Evolutionary conservation across 2,329 filamentous ascomycete species (phyloP).

Genomic region (Chaetomium sp.): DNA sequence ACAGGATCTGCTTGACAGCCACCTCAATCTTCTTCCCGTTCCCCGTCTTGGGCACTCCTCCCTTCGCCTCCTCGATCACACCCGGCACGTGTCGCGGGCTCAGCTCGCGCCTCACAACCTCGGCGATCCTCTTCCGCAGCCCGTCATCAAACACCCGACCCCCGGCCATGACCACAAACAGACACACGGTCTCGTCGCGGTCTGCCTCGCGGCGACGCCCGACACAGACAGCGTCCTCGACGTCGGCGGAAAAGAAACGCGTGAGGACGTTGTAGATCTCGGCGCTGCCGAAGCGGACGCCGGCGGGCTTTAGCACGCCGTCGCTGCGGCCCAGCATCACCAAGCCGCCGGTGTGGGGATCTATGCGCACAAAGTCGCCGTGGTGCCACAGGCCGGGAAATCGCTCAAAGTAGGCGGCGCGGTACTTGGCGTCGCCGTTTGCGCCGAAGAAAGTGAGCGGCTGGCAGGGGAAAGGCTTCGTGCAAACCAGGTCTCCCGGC

Average conservation of each 20-base stretch:
- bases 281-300: slow-evolving; percentile 87
- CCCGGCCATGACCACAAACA: slow-evolving; percentile 79
- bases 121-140: slow-evolving; percentile 65
- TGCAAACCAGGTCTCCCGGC: slow-evolving; percentile 86
- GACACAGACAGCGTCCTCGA: slow-evolving; percentile 87
- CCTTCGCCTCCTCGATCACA: slow-evolving; percentile 66
- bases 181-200: slow-evolving; percentile 79
- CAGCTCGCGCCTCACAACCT: slow-evolving; percentile 71
- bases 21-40: slow-evolving; percentile 99
- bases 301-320: slow-evolving; percentile 88
- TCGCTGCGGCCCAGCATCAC: slow-evolving; percentile 92
- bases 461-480: slow-evolving; percentile 83
- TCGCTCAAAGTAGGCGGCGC: slow-evolving; percentile 81
- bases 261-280: slow-evolving; percentile 97
- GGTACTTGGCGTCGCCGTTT: slow-evolving; percentile 74
- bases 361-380: slow-evolving; percentile 81
- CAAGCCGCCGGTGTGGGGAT: slow-evolving; percentile 68
- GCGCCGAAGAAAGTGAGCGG: slow-evolving; percentile 86
- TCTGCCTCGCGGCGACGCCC: slow-evolving; percentile 73
- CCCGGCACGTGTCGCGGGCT: slow-evolving; percentile 88
- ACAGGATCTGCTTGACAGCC: slow-evolving; percentile 93
- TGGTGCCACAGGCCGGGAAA: slow-evolving; percentile 87
- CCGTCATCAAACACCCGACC: slow-evolving; percentile 59
- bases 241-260: slow-evolving; percentile 73
- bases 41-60: slow-evolving; percentile 85